Percentiles rank a stretch among this genome's conserved stretches.
Conservation (phyloP, 331 rosid species). For the Malus hybrid region DNA sequence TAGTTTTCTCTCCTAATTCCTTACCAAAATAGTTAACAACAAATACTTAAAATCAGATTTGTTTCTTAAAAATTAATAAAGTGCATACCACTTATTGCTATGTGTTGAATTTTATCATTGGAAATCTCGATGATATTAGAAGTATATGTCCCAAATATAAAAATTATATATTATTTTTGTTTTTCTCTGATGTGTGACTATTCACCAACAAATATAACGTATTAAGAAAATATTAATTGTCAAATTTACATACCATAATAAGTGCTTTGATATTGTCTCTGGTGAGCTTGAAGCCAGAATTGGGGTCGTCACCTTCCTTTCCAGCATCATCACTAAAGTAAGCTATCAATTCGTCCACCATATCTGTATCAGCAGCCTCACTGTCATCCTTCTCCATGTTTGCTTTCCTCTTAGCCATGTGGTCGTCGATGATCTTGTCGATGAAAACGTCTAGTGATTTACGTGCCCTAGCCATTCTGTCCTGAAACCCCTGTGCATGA, state of each 20-base stretch:
- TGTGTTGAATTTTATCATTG: too few relatives aligned
- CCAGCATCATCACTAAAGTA: constrained; percentile 21
- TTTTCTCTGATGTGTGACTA: too few relatives aligned
- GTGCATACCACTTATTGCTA: too few relatives aligned
- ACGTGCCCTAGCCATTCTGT: constrained; percentile 42
- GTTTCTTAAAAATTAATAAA: not conserved
- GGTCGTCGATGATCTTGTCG: constrained; percentile 46
- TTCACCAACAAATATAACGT: too few relatives aligned
- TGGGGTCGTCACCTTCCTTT: constrained; percentile 11
- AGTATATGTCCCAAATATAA: too few relatives aligned
- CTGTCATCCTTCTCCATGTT: not conserved
- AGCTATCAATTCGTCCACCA: constrained; percentile 53
- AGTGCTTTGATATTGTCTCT: constrained; percentile 53
- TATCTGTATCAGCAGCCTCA: constrained; percentile 26
- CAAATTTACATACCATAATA: constrained; percentile 32
- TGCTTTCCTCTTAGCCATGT: constrained; percentile 22
- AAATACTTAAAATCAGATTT: not conserved
- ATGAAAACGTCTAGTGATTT: constrained; percentile 39
- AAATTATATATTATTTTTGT: too few relatives aligned
- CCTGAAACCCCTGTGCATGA: constrained; percentile 28
- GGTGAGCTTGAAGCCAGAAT: constrained; percentile 24
- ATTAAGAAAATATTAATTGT: too few relatives aligned
- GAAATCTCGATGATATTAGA: too few relatives aligned
- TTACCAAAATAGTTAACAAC: not conserved
- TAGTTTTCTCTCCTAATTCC: not conserved